Conservation (phyloP, 768 basidiomycete genomes). For the Amanita subjunquillea region DNA sequence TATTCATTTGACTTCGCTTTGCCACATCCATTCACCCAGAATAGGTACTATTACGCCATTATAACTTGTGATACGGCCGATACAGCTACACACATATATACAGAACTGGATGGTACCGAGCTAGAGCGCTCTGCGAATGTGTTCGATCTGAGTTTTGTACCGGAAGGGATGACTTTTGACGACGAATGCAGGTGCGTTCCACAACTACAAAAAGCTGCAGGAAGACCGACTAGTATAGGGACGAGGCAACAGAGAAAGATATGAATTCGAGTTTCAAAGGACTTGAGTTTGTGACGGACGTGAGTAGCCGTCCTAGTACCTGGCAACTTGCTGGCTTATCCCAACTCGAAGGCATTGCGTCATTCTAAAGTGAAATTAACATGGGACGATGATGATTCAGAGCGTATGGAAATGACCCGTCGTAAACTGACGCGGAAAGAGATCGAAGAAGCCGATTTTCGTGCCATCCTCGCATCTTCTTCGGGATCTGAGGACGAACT, state of each 20-base stretch:
- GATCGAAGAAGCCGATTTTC: conserved; percentile 88
- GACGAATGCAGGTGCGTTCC: conserved; percentile 52
- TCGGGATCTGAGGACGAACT: conserved; percentile 53
- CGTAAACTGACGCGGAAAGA: conserved; percentile 73
- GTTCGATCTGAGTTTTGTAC: conserved; percentile 90
- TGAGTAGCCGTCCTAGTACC: conserved; percentile 25
- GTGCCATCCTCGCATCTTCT: conserved; percentile 54
- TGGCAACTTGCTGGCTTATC: background rate
- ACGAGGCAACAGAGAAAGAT: conserved; percentile 65
- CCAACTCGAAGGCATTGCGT: conserved; percentile 66
- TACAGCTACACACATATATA: conserved; percentile 70
- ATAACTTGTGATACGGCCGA: conserved; percentile 76
- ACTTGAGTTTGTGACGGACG: conserved; percentile 89
- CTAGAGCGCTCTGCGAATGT: conserved; percentile 95
- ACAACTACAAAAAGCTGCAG: background rate
- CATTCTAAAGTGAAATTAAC: conserved; percentile 97
- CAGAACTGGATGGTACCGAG: conserved; percentile 89
- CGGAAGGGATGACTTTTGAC: conserved; percentile 81
- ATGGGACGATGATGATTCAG: conserved; percentile 96
- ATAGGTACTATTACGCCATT: conserved; percentile 92
- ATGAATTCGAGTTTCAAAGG: conserved; percentile 51
- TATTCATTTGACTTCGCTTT: conserved; percentile 21
- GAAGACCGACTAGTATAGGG: conserved; percentile 35
- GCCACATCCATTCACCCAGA: conserved; percentile 2
- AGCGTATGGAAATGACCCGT: conserved; percentile 71